Evolutionary conservation across 108 stramenopile species (phyloP).

Genomic region (Fragilaria crotonensis): DNA sequence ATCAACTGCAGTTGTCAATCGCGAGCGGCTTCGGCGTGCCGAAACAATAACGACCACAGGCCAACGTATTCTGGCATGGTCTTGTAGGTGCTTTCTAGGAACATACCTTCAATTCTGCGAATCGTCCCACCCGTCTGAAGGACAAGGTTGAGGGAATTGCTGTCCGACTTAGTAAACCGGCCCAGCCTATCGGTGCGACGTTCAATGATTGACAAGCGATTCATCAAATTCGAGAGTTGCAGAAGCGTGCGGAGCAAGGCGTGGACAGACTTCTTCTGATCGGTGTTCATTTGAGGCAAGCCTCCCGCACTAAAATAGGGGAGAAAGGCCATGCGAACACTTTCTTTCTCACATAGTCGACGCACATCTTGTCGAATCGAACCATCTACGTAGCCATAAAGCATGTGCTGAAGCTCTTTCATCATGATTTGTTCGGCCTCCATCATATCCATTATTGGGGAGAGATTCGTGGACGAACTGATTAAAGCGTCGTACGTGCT

Average conservation of each 20-base stretch:
- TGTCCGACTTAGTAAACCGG: neutral
- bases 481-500: neutral
- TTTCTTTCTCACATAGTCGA: neutral
- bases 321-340: neutral
- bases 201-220: constrained; percentile 22
- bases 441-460: neutral
- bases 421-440: neutral
- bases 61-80: constrained; percentile 43
- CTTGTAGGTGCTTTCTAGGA: neutral
- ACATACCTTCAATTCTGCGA: neutral
- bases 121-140: neutral
- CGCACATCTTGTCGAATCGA: neutral
- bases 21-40: constrained; percentile 35
- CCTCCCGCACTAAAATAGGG: neutral
- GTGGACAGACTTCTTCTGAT: neutral
- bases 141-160: constrained; percentile 1
- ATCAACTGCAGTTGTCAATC: constrained; percentile 55
- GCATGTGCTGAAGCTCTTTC: neutral
- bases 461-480: neutral
- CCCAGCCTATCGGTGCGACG: constrained; percentile 13
- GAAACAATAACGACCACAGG: constrained; percentile 56
- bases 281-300: neutral
- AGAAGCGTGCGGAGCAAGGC: constrained; percentile 13
- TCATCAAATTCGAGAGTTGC: constrained; percentile 21
- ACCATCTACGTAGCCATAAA: neutral